These are phyloP conservation scores for Murraya koenigii DNA, from an alignment of 345 rosid genomes.

Conservation along the genomic window DNA sequence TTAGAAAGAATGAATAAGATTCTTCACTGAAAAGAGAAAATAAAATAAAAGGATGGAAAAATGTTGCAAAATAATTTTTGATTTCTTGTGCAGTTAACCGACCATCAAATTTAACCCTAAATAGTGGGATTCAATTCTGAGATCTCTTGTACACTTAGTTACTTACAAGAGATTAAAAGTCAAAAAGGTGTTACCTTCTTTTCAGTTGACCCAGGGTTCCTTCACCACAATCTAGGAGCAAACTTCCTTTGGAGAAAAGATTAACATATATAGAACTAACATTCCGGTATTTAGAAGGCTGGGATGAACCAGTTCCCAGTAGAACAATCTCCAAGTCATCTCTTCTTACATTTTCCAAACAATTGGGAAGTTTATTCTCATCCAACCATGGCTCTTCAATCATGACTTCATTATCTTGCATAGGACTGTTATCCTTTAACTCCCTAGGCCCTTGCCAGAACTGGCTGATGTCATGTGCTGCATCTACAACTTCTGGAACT, in stretches of 20 bases:
- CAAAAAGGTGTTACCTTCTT: conserved; percentile 51
- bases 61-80: not conserved
- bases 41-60: not conserved
- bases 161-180: not conserved
- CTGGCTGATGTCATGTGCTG: conserved; percentile 47
- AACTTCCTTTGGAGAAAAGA: conserved; percentile 72
- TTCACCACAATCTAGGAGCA: conserved; percentile 93
- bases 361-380: conserved; percentile 55
- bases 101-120: not conserved
- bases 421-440: conserved; percentile 17
- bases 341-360: conserved; percentile 71
- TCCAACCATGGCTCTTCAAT: conserved; percentile 77
- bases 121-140: not conserved
- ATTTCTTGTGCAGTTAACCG: not conserved
- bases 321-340: conserved; percentile 91
- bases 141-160: not conserved
- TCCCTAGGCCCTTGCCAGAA: conserved; percentile 47
- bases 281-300: conserved; percentile 93
- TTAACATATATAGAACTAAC: conserved; percentile 75
- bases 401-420: conserved; percentile 32
- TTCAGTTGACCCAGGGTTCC: conserved; percentile 94
- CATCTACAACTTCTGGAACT: conserved; percentile 70
- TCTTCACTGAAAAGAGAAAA: not conserved
- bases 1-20: not conserved
- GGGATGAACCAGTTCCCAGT: conserved; percentile 96